Base-by-base conservation (phyloP, 2,329 filamentous ascomycete genomes). In the Fusarium sp. region DNA sequence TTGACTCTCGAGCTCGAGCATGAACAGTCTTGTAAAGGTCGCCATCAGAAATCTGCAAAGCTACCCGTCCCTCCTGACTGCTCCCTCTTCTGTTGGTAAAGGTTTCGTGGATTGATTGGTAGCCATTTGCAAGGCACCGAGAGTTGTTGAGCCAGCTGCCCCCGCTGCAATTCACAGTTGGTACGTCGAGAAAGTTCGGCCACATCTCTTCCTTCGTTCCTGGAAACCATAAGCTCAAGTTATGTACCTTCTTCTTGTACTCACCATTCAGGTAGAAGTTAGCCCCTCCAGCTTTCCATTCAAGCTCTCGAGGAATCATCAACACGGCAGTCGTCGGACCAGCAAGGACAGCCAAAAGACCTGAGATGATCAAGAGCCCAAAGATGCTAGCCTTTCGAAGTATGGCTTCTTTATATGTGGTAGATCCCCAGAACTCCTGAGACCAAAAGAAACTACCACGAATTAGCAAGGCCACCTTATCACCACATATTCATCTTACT, bases 41-140 rank as follows among this genome's bases (percentile, higher is more conserved):
- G 5, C 34, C 5, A 37, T 37, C 34, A 1, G 34, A 11, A 6
- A 37, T 37, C 3, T 37, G 34, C 34, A 37, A 37, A n/a, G 34
- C 5, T n/a, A 37, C 0, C 16, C 5, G 34, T 2, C 34, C 34
- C 1, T n/a, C 9, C 1, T 37, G 34, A 3, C 5, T 37, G 5
- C 34, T 37, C 16, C 34, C 16, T n/a, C 34, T 37, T n/a, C 34
- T 37, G 34, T 37, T 37, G 5, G 16, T 2, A 11, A 37, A 37
- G 16, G 34, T 37, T 4, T 37, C 5, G 5, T n/a, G 16, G 9
- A 37, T 37, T 1, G 34, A 37, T 37, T n/a, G 9, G 16, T 37
- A 37, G 9, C 34, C 34, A 11, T n/a, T 11, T 6, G 9, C 34
- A 37, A 37, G 9, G 9, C 16, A 37, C 2, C 34, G 34, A n/a